Evolutionary conservation across 1,139 yeast genomes (phyloP).

Genomic region (Suhomyces chickasaworum): DNA sequence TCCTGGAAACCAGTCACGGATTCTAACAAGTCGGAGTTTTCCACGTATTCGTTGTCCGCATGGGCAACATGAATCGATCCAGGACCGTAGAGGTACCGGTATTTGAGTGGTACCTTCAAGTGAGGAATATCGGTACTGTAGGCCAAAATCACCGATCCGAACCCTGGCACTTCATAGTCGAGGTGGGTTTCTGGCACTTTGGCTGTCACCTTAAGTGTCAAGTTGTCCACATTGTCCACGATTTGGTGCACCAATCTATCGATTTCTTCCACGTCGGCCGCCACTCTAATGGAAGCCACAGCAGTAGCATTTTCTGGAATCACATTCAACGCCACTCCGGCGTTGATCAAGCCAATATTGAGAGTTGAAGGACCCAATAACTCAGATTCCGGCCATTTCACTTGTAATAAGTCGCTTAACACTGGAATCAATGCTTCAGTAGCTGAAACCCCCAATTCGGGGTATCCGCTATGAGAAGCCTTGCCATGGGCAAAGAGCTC

Average conservation of each 20-base stretch:
- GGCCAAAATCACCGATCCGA: slow-evolving; percentile 56
- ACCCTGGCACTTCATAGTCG: slow-evolving; percentile 64
- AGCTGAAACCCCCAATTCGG: slow-evolving; percentile 67
- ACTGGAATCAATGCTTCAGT: slow-evolving; percentile 57
- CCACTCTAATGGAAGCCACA: slow-evolving; percentile 53
- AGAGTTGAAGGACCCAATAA: slow-evolving; percentile 63
- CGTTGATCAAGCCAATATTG: slow-evolving; percentile 59
- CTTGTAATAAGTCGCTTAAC: slow-evolving; percentile 33
- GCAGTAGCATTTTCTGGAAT: slow-evolving; percentile 63
- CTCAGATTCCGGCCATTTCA: slow-evolving; percentile 53
- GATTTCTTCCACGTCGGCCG: slow-evolving; percentile 47
- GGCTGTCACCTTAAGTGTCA: slow-evolving; percentile 23
- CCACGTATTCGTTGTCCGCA: slow-evolving; percentile 59
- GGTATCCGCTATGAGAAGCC: slow-evolving; percentile 72
- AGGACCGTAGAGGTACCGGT: slow-evolving; percentile 65
- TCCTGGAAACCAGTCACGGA: slow-evolving; percentile 61
- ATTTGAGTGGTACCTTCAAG: slow-evolving; percentile 37
- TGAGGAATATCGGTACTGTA: slow-evolving; percentile 70
- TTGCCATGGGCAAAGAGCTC: slow-evolving; percentile 52
- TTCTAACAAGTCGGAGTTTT: slow-evolving; percentile 48
- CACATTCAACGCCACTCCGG: slow-evolving; percentile 65
- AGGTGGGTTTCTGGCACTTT: slow-evolving; percentile 46
- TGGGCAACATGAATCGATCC: slow-evolving; percentile 71
- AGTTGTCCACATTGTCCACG: slow-evolving; percentile 33
- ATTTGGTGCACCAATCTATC: slow-evolving; percentile 35